Conservation (phyloP, 352 stramenopile species). For the Phytophthora hibernalis region DNA sequence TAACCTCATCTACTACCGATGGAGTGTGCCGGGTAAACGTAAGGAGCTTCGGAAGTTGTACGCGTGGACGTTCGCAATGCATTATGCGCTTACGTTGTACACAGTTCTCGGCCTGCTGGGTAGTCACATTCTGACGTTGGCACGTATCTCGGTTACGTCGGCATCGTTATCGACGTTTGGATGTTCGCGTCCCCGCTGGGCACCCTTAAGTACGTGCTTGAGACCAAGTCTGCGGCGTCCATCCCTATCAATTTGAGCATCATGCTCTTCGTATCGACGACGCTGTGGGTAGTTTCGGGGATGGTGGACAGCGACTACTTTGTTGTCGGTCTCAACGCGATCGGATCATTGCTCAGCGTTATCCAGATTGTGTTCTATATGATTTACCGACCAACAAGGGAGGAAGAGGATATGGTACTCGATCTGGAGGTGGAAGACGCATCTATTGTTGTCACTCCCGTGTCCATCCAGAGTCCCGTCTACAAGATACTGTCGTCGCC, state of each 20-base stretch:
- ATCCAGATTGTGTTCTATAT: constrained; percentile 58
- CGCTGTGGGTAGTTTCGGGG: constrained; percentile 24
- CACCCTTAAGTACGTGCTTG: constrained; percentile 25
- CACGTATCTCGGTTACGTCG: constrained; percentile 29
- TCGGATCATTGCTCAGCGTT: constrained; percentile 42
- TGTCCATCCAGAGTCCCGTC: background rate
- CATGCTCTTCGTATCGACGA: constrained; percentile 22
- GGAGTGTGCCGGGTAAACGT: constrained; percentile 12
- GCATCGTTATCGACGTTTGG: constrained; percentile 23
- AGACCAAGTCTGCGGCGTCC: constrained; percentile 25
- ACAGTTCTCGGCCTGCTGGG: constrained; percentile 38
- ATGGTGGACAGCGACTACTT: constrained; percentile 26
- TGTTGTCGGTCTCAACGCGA: constrained; percentile 28
- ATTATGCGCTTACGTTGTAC: constrained; percentile 36
- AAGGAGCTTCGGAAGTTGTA: constrained; percentile 16
- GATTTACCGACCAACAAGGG: constrained; percentile 34
- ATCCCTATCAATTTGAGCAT: constrained; percentile 35
- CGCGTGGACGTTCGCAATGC: constrained; percentile 13
- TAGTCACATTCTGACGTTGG: constrained; percentile 17
- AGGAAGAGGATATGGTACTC: background rate
- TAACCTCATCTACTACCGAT: constrained; percentile 29
- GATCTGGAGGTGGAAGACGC: background rate
- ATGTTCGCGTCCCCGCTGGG: constrained; percentile 33
- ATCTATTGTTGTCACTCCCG: constrained; percentile 9
- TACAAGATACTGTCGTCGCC: constrained; percentile 19